These are phyloP conservation scores for Cytospora schulzeri DNA, from an alignment of 2,329 filamentous ascomycete species.

Conservation along the genomic window DNA sequence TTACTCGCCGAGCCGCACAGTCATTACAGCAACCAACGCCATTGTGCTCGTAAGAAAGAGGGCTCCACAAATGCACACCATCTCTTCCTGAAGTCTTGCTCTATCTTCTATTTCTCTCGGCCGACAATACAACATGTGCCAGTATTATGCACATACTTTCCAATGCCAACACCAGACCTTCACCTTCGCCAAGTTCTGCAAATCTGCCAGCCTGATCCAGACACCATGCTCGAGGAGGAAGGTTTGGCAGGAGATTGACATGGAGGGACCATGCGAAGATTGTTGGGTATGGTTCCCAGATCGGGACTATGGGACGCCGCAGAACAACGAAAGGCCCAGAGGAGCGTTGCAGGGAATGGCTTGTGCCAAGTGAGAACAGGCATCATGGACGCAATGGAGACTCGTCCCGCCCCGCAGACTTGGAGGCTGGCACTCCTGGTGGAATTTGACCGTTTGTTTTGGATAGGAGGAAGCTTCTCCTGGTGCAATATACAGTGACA, in stretches of 20 bases:
- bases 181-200: conserved; percentile 41
- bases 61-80: too few relatives aligned
- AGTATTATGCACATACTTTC: conserved; percentile 43
- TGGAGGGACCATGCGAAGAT: conserved; percentile 41
- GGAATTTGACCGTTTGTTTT: background rate
- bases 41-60: background rate
- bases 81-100: background rate
- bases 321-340: background rate
- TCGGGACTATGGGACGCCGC: background rate
- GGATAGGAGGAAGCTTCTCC: background rate
- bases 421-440: background rate
- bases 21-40: background rate
- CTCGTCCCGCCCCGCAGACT: background rate
- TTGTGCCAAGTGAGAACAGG: background rate
- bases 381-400: background rate
- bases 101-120: background rate
- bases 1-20: background rate
- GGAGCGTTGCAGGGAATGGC: background rate
- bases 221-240: conserved; percentile 38
- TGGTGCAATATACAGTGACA: background rate
- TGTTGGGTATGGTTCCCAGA: conserved; percentile 38
- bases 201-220: conserved; percentile 40
- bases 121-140: conserved; percentile 36
- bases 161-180: conserved; percentile 40
- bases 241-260: conserved; percentile 41